Conservation (phyloP, 495 filamentous ascomycete genomes). For the Aspergillus saccharolyticus region DNA sequence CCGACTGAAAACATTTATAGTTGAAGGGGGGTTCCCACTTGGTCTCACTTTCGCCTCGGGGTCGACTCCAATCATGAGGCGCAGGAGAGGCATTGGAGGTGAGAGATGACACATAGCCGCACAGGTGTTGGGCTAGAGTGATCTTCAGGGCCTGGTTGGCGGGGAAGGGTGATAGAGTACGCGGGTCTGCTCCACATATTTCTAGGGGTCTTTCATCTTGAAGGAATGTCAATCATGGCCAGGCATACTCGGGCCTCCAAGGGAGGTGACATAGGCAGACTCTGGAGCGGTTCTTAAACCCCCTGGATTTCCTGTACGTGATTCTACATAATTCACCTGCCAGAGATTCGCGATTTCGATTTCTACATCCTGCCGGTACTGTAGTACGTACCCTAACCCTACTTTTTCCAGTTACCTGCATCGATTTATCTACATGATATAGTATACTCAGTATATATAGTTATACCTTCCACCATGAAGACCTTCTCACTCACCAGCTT, state of each 20-base stretch:
- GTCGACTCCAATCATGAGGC: not conserved
- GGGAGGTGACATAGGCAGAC: not conserved
- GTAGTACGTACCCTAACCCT: not conserved
- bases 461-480: slow-evolving; percentile 2
- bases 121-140: not conserved
- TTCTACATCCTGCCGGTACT: not conserved
- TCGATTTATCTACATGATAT: not conserved
- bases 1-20: not conserved
- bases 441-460: too few species aligned
- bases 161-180: too few species aligned
- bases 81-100: not conserved
- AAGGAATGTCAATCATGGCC: not conserved
- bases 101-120: not conserved
- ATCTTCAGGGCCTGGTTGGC: not conserved
- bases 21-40: not conserved
- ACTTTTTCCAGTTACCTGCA: not conserved
- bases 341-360: not conserved
- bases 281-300: not conserved
- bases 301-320: not conserved
- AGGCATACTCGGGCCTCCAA: not conserved
- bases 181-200: not conserved
- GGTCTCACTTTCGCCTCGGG: not conserved
- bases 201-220: not conserved
- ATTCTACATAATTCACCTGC: not conserved
- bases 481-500: not conserved